Evolutionary conservation across 306 rosid genomes (phyloP), one percentile per base, ranked within the genome.

Genomic region (Sicyos baderoa): DNA sequence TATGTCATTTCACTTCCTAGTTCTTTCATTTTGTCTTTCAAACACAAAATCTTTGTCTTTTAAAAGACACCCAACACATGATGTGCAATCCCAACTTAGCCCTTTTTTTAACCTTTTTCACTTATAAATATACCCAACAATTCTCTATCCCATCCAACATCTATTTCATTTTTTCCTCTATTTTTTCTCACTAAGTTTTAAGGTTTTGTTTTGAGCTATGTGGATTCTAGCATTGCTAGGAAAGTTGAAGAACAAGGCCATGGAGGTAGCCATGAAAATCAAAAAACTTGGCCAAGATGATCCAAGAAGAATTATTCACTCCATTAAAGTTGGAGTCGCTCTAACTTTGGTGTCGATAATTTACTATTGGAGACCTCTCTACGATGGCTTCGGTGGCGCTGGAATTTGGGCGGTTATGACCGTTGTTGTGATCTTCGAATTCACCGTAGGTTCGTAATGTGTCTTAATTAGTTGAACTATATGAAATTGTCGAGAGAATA

Each of bases 381-480:
- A 86, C 61, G 83, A 88, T 68, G 91, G 95, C 57, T 83, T 93
- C 29, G 99, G 97, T 23, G 84, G 80, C 49, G 76, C 96, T 1
- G 99, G 96, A 79, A 86, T 93, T 76, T 93, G 99, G 97, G 97
- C 96, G 13, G 90, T 93, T 14, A 80, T 93, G 3, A 93, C 97
- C 0, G 99, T 93, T 3, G 96, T 93, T 11, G 97, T 90, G 4
- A 80, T 93, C 5, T 88, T 90, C 73, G 99, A 93, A 76, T 93
- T 88, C 74, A 85, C 84, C 3, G 99, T 86, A 32, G 97, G 99
- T 90, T 75, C 80, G 88, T 58, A 10, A 12, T 9, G 14, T 45
- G 14, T 45, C 14, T 9, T 10, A 9, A 45, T 9, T 45, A 45
- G 12, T 45, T 11, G 49, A 9, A 15, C 2, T 45, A 9, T 10